A percentile compares a stretch with the other conserved stretches of the same genome.
phyloP scores from a whole-genome alignment of 1,284 basidiomycete genomes.

The Vanrija humicola region DNA sequence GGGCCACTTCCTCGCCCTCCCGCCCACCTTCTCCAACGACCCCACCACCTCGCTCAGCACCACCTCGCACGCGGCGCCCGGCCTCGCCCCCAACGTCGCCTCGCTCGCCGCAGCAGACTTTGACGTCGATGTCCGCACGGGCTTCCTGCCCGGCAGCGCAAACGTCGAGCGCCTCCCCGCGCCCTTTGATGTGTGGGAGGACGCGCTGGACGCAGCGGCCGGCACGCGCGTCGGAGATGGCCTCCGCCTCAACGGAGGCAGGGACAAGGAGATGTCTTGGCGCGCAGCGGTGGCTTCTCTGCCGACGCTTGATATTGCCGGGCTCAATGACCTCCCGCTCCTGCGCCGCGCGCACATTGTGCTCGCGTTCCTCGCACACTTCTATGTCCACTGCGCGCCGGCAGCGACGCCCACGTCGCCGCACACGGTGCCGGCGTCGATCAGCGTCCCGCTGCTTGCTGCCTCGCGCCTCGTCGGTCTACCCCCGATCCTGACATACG shows the following conservation, averaged over 20 bases:
- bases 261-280: slow-evolving; percentile 59
- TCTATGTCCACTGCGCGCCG: slow-evolving; percentile 71
- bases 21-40: slow-evolving; percentile 48
- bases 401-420: slow-evolving; percentile 13
- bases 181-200: slow-evolving; percentile 70
- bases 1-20: slow-evolving; percentile 64
- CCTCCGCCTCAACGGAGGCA: slow-evolving; percentile 57
- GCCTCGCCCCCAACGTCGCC: slow-evolving; percentile 62
- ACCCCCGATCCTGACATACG: slow-evolving; percentile 87
- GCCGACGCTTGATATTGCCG: slow-evolving; percentile 57
- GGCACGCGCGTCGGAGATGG: slow-evolving; percentile 47
- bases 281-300: slow-evolving; percentile 63
- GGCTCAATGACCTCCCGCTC: slow-evolving; percentile 59
- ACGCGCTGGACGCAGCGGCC: slow-evolving; percentile 53
- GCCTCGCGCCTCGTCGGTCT: slow-evolving; percentile 72
- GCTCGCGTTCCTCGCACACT: slow-evolving; percentile 78
- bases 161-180: slow-evolving; percentile 63
- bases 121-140: slow-evolving; percentile 85
- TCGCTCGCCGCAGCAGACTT: slow-evolving; percentile 90
- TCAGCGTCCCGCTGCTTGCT: slow-evolving; percentile 75
- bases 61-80: slow-evolving; percentile 34
- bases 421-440: slow-evolving; percentile 60
- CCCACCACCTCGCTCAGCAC: slow-evolving; percentile 35
- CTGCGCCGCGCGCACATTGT: slow-evolving; percentile 81
- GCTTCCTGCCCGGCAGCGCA: slow-evolving; percentile 81